phyloP scores from a whole-genome alignment of 257 asterid species.

The Cordia subcordata region DNA sequence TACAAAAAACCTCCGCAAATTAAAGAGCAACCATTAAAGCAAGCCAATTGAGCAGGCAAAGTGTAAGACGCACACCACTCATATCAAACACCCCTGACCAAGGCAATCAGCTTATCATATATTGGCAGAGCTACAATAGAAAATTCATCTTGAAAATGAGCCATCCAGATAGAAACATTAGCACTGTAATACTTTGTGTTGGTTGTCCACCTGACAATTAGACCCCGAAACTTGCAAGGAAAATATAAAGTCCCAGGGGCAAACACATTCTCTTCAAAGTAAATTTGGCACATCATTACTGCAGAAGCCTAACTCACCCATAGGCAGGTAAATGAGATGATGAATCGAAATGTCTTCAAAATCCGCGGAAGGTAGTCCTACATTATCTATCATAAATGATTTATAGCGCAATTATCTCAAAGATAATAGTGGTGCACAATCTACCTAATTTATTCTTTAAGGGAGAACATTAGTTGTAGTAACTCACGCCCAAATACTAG shows the following conservation, averaged over 20 bases:
- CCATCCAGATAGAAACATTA: conserved; percentile 75
- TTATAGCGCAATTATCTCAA: too few species aligned
- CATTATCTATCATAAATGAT: too few species aligned
- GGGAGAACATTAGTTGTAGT: too few species aligned
- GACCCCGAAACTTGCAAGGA: conserved; percentile 21
- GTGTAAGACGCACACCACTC: conserved; percentile 49
- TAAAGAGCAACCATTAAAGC: not conserved
- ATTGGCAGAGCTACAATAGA: conserved; percentile 41
- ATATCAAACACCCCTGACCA: conserved; percentile 90
- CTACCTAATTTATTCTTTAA: too few species aligned
- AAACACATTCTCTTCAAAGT: not conserved
- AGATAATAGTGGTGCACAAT: too few species aligned
- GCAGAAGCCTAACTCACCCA: conserved; percentile 44
- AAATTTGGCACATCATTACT: too few species aligned
- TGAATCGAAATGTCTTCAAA: too few species aligned
- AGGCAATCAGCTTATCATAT: conserved; percentile 46
- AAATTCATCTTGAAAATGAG: conserved; percentile 59
- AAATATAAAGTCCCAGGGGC: conserved; percentile 20
- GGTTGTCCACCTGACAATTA: conserved; percentile 73
- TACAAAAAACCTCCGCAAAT: not conserved
- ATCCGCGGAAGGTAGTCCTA: too few species aligned
- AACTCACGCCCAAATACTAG: too few species aligned
- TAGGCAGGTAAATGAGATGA: too few species aligned
- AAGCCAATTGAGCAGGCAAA: conserved; percentile 12
- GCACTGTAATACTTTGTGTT: conserved; percentile 86